Conservation (phyloP, 2,329 filamentous ascomycete species). For the Microdochium bolleyi region DNA sequence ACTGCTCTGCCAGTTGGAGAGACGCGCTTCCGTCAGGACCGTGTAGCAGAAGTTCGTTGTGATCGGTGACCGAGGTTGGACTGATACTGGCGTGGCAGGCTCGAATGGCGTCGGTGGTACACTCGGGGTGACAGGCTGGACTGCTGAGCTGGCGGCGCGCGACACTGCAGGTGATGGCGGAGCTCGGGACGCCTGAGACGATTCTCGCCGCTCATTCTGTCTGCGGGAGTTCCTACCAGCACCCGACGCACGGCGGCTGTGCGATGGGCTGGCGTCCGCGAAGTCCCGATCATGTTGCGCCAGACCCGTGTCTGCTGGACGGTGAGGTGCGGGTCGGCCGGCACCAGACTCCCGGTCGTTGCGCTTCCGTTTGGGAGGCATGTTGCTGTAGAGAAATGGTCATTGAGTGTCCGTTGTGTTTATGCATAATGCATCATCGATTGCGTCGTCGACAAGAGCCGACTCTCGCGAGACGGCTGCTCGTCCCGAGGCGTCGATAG, state of each 20-base stretch:
- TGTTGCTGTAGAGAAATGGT: slow-evolving; percentile 17
- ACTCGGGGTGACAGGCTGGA: slow-evolving; percentile 6
- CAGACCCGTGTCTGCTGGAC: slow-evolving; percentile 46
- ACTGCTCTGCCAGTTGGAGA: slow-evolving; percentile 58
- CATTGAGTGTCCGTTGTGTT: neutral
- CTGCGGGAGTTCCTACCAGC: slow-evolving; percentile 38
- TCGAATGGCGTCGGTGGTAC: slow-evolving; percentile 15
- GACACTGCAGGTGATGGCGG: slow-evolving; percentile 9
- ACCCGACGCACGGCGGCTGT: slow-evolving; percentile 28
- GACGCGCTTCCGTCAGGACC: slow-evolving; percentile 62
- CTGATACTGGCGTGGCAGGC: slow-evolving; percentile 5
- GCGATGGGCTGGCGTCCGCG: slow-evolving; percentile 26
- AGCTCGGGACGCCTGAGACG: slow-evolving; percentile 24
- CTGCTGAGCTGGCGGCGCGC: slow-evolving; percentile 14
- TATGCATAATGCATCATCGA: neutral
- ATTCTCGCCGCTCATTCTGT: slow-evolving; percentile 42
- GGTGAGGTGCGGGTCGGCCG: slow-evolving; percentile 53
- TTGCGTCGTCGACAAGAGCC: neutral
- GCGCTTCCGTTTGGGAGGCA: slow-evolving; percentile 56
- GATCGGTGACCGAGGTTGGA: slow-evolving; percentile 20
- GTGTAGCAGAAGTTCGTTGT: slow-evolving; percentile 60
- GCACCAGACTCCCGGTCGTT: slow-evolving; percentile 41
- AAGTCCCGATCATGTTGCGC: slow-evolving; percentile 50
- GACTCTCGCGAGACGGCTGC: neutral
- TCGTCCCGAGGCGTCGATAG: neutral